Conservation (phyloP, 768 basidiomycete genomes). For the Psilocybe sp. region DNA sequence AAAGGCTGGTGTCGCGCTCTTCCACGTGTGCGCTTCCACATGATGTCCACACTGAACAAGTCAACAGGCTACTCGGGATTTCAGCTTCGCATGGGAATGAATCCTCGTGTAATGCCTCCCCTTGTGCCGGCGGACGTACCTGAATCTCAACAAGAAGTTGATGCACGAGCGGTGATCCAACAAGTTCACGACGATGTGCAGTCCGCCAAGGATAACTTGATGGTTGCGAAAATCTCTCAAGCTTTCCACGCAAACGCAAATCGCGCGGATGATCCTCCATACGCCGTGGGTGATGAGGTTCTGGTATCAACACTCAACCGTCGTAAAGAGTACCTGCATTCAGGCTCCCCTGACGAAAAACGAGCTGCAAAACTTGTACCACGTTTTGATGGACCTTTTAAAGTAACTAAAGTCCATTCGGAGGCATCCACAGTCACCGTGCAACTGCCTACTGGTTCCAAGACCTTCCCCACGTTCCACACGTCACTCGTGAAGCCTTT, state of each 20-base stretch:
- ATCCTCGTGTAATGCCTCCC: slow-evolving; percentile 11
- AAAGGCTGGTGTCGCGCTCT: slow-evolving; percentile 25
- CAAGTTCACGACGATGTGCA: slow-evolving; percentile 1
- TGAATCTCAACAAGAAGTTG: neutral
- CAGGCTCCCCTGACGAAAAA: slow-evolving; percentile 16
- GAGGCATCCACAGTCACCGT: slow-evolving; percentile 20
- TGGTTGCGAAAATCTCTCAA: slow-evolving; percentile 15
- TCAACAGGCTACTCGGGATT: slow-evolving; percentile 30
- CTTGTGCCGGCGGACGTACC: no score
- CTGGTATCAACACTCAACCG: slow-evolving; percentile 26
- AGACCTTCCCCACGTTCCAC: slow-evolving; percentile 33
- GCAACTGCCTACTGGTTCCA: slow-evolving; percentile 13
- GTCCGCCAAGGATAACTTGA: slow-evolving; percentile 24
- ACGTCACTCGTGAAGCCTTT: slow-evolving; percentile 23
- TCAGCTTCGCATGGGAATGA: slow-evolving; percentile 21
- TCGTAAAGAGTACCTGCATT: slow-evolving; percentile 19
- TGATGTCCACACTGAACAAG: slow-evolving; percentile 29
- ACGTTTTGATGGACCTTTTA: slow-evolving; percentile 27
- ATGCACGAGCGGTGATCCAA: slow-evolving; percentile 2
- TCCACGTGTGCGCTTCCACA: slow-evolving; percentile 23
- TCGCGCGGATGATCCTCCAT: neutral
- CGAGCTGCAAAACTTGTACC: slow-evolving; percentile 36
- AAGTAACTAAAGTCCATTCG: slow-evolving; percentile 12
- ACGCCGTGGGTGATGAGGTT: slow-evolving; percentile 5
- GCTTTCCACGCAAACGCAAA: slow-evolving; percentile 9